These are phyloP conservation scores for Termitomyces sp. DNA, from an alignment of 768 basidiomycete species.

Conservation along the genomic window DNA sequence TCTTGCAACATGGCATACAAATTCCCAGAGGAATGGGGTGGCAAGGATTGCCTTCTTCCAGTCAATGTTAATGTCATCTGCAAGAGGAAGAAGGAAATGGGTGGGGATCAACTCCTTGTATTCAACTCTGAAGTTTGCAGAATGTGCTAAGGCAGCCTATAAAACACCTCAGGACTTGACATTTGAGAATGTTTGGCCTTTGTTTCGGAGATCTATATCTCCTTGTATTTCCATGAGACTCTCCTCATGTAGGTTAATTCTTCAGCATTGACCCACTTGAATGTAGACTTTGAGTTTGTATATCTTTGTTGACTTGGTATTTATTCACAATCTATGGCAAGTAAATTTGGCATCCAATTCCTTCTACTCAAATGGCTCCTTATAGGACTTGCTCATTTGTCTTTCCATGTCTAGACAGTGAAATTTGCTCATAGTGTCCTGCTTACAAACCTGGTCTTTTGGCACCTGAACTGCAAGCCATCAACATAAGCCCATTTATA, in stretches of 20 bases:
- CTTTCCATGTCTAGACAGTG: neutral
- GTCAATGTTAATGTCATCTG: constrained; percentile 16
- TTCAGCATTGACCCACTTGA: too few species aligned
- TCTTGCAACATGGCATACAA: neutral
- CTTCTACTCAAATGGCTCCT: neutral
- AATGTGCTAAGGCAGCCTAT: neutral
- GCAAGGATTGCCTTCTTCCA: too few species aligned
- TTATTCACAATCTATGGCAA: too few species aligned
- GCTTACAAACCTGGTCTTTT: neutral
- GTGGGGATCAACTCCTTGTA: neutral
- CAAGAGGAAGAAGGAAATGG: constrained; percentile 18
- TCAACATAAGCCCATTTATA: neutral
- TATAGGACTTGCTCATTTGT: neutral
- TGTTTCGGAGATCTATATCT: neutral
- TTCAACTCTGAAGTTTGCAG: constrained; percentile 16
- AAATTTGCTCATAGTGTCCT: neutral
- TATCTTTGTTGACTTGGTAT: neutral
- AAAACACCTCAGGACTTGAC: neutral
- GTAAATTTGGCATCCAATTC: too few species aligned
- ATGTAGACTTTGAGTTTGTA: too few species aligned
- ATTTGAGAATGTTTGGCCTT: neutral
- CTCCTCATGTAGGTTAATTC: neutral
- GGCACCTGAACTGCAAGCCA: neutral
- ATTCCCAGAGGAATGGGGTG: neutral
- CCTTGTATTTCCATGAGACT: neutral